Evolutionary conservation across 768 basidiomycete species (phyloP), one percentile per base, ranked within the genome.

Genomic region (Amanita inopinata): DNA sequence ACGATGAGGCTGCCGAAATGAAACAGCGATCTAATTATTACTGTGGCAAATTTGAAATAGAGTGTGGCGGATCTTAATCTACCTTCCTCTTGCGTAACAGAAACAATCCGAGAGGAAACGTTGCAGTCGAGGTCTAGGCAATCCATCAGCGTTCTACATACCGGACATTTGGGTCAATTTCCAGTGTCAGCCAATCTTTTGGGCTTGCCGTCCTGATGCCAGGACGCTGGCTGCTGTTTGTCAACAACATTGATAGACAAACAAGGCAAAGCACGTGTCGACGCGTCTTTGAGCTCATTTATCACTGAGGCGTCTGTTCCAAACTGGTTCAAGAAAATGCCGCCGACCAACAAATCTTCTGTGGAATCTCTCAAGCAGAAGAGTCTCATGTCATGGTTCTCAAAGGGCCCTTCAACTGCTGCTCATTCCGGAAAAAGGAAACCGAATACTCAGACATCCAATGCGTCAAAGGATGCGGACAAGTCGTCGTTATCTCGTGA

Each of bases 341-440:
- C 66, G n/a, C 61, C 65, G n/a, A 68, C 68, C 40, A 56, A 59
- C 43, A 70, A 67, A 49, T 40, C 55, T 2, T 62, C 66, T 6
- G 52, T 57, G 1, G 73, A 76, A 15, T 57, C 61, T 35, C 50
- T 64, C 60, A 84, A 81, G 50, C 85, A 87, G 57, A 86, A 84
- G 54, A 84, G 78, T 51, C 67, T 87, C 6, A 77, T 76, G 56
- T 73, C 78, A 3, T 88, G 76, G 61, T 83, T 87, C 48, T 61
- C 67, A 5, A 62, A 77, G 58, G 43, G 27, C 19, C 17, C 22
- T 12, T 12, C 32, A 11, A 35, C 18, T n/a, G 3, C 34, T 14
- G 22, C 33, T 9, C 31, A 42, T 12, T n/a, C 18, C 25, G 10
- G 9, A 22, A 8, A 20, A 8, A 20, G 12, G 10, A 15, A 25